Percentiles rank a stretch among this genome's conserved stretches.
phyloP scores from a whole-genome alignment of 352 stramenopile species.

The Pythium apleroticum region DNA sequence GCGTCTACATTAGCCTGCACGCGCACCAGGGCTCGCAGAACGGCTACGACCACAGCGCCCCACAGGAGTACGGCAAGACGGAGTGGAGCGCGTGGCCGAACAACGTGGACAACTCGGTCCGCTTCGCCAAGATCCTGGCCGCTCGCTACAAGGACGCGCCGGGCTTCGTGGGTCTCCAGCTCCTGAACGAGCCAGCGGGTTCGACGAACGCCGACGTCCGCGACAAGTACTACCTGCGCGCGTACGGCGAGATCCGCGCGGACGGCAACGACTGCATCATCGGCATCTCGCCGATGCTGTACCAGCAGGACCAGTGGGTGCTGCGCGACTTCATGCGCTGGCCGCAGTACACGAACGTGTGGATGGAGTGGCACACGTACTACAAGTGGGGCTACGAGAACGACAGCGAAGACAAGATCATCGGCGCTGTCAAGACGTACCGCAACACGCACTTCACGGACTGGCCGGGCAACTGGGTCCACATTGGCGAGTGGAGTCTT shows the following conservation, averaged over 20 bases:
- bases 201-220: constrained; percentile 25
- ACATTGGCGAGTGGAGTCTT: constrained; percentile 60
- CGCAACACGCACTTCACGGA: constrained; percentile 11
- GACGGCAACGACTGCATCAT: constrained; percentile 31
- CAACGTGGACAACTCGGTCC: constrained; percentile 37
- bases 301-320: constrained; percentile 11
- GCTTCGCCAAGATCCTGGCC: constrained; percentile 39
- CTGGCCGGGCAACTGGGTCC: constrained; percentile 34
- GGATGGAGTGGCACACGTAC: constrained; percentile 36
- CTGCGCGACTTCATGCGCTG: constrained; percentile 27
- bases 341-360: constrained; percentile 26
- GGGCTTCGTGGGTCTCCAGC: constrained; percentile 47
- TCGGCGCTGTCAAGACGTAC: constrained; percentile 15
- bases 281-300: constrained; percentile 17
- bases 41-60: constrained; percentile 47
- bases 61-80: constrained; percentile 4
- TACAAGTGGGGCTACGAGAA: constrained; percentile 31
- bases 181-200: constrained; percentile 56
- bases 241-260: constrained; percentile 39
- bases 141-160: constrained; percentile 38
- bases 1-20: constrained; percentile 57
- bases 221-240: constrained; percentile 42
- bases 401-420: constrained; percentile 14
- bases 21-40: constrained; percentile 60
- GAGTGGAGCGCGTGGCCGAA: constrained; percentile 28